phyloP scores from a whole-genome alignment of 495 filamentous ascomycete species.

The Pyrenula aspistea region DNA sequence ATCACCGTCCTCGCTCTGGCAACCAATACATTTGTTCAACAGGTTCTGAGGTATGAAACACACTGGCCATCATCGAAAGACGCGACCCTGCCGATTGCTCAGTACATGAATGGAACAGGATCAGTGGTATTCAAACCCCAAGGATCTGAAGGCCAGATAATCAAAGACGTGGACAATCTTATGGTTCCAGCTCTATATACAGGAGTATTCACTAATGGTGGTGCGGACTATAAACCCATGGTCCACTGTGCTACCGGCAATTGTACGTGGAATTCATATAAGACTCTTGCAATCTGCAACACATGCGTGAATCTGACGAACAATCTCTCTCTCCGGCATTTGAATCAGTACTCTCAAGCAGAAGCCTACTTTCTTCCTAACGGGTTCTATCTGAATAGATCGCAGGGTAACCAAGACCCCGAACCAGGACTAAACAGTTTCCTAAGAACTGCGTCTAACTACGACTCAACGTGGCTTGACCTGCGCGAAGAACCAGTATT shows the following conservation, averaged over 20 bases:
- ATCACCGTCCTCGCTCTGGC: constrained; percentile 4
- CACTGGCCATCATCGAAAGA: not conserved
- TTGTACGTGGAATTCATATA: not conserved
- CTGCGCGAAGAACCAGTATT: not conserved
- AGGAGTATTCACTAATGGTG: not conserved
- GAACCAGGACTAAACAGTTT: not conserved
- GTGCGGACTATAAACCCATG: not conserved
- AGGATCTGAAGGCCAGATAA: not conserved
- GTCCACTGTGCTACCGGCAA: not conserved
- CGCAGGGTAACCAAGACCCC: too few relatives aligned
- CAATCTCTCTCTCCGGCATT: not conserved
- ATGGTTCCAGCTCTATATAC: not conserved
- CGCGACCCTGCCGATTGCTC: not conserved
- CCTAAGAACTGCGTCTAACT: not conserved
- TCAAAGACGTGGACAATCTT: not conserved
- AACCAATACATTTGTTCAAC: constrained; percentile 7
- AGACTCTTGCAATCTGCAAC: not conserved
- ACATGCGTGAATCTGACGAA: not conserved
- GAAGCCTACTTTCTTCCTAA: not conserved
- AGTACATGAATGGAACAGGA: not conserved
- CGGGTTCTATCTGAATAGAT: not conserved
- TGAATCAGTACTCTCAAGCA: too few relatives aligned
- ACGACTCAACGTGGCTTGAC: not conserved
- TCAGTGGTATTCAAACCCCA: not conserved
- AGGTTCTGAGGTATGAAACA: constrained; percentile 5